Evolutionary conservation across 2,329 filamentous ascomycete species (phyloP).

Genomic region (Penicillium sp.): DNA sequence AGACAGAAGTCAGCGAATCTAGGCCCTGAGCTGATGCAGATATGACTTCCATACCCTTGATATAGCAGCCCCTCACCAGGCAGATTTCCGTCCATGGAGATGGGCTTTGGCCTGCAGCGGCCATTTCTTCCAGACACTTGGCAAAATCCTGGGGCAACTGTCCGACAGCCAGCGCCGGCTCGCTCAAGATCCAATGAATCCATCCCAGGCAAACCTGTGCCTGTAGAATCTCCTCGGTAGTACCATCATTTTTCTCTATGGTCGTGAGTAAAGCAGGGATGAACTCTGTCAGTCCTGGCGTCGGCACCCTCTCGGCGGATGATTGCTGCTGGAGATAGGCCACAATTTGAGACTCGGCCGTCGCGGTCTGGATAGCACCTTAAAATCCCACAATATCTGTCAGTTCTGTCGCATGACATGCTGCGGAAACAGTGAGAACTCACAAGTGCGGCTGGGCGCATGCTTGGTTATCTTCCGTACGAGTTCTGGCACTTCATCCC

Average conservation of each 20-base stretch:
- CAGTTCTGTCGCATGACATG: constrained; percentile 12
- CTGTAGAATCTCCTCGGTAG: constrained; percentile 60
- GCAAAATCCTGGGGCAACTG: constrained; percentile 60
- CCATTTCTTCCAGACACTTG: constrained; percentile 49
- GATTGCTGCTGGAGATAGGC: constrained; percentile 43
- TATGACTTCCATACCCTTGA: constrained; percentile 56
- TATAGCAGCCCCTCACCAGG: constrained; percentile 69
- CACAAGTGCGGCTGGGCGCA: constrained; percentile 79
- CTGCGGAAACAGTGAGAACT: constrained; percentile 12
- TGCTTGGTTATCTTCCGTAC: constrained; percentile 93
- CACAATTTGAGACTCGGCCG: constrained; percentile 61
- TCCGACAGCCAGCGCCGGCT: constrained; percentile 57
- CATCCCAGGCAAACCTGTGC: constrained; percentile 77
- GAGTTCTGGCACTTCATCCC: constrained; percentile 80
- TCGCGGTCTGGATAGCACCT: constrained; percentile 66
- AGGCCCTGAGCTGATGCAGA: constrained; percentile 1
- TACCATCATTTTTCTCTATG: constrained; percentile 53
- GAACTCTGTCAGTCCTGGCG: constrained; percentile 40
- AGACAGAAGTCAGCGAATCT: constrained; percentile 10
- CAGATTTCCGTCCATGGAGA: constrained; percentile 78
- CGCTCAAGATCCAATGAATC: constrained; percentile 72
- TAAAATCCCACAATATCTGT: constrained; percentile 12
- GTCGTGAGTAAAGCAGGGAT: constrained; percentile 41
- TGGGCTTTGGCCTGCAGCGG: constrained; percentile 46
- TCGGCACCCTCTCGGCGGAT: constrained; percentile 23